Evolutionary conservation across 2,329 filamentous ascomycete species (phyloP), one percentile per base, ranked within the genome.

Genomic region (Penicillium crustosum): DNA sequence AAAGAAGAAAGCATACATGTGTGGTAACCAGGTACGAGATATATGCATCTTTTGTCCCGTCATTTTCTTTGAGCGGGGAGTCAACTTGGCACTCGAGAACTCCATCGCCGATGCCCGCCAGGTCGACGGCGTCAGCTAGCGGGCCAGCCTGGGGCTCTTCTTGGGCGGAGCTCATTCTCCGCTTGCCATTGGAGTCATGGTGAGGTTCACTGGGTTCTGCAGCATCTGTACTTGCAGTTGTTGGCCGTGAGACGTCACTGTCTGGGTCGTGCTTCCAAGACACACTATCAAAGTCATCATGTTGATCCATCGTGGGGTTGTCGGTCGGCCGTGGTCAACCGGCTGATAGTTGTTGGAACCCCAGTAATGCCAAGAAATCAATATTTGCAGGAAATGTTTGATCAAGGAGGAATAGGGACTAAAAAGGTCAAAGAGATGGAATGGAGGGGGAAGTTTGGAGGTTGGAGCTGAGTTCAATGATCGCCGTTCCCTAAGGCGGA

Each of bases 21-120:
- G 94, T 97, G 44, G 90, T 94, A 64, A 99, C 90, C 49, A 95
- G 82, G 74, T 99, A 99, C 12, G 94, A 97, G 58, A 97, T 89
- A 78, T 96, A 99, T 53, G 91, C 89, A 77, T 97, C 94, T 76
- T 97, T 97, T 58, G 93, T 95, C 48, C 94, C 93, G 70, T 97
- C 91, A 70, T 93, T 94, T 80, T 97, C 94, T 77, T 97, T 97
- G 75, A 93, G 84, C 21, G 94, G 92, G 58, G 88, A 85, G 54
- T 86, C 86, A 19, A 99, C 93, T 19, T 81, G 86, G 73, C 93
- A 97, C 71, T 96, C 89, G 43, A 99, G 83, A 56, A 85, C 83
- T 65, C 95, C 93, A 64, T 86, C 82, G 38, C 82, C 83, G 60
- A 88, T 88, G 53, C 89, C 80, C 45, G 86, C 86, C 51, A 86